These are phyloP conservation scores for Polychaeton citri DNA, from an alignment of 2,329 filamentous ascomycete species.

Conservation along the genomic window DNA sequence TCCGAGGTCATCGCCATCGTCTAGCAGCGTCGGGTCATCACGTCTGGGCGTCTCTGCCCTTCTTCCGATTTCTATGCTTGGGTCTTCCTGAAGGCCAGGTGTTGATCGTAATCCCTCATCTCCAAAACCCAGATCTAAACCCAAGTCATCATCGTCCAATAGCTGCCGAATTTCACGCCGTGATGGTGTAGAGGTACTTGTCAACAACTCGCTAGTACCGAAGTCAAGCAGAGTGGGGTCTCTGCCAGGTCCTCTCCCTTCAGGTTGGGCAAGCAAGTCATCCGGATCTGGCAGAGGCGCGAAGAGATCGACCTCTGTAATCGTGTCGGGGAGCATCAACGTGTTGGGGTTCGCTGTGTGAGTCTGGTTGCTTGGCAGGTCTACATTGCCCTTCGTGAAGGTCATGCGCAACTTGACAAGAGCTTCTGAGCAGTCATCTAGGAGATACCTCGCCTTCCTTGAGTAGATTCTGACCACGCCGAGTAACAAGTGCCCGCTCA, in stretches of 20 bases:
- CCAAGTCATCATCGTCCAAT: constrained; percentile 37
- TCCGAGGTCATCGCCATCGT: constrained; percentile 47
- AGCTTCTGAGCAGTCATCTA: constrained; percentile 96
- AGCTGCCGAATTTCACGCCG: constrained; percentile 9
- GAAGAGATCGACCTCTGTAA: constrained; percentile 86
- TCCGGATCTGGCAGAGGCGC: constrained; percentile 67
- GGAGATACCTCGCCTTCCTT: constrained; percentile 85
- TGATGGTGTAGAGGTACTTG: constrained; percentile 33
- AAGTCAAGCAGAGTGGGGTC: constrained; percentile 40
- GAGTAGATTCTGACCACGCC: constrained; percentile 97
- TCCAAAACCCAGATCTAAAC: constrained; percentile 52
- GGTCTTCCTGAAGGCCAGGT: constrained; percentile 11
- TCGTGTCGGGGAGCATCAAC: constrained; percentile 77
- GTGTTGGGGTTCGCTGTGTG: constrained; percentile 73
- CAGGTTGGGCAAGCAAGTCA: constrained; percentile 48
- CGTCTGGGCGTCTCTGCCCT: constrained; percentile 52
- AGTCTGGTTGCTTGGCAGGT: constrained; percentile 67
- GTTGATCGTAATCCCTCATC: constrained; percentile 23
- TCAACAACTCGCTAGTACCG: constrained; percentile 64
- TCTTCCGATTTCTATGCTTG: constrained; percentile 78
- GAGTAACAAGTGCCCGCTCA: constrained; percentile 86
- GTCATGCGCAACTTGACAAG: constrained; percentile 98
- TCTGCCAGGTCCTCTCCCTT: constrained; percentile 18
- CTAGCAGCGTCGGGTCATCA: constrained; percentile 42
- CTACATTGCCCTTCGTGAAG: constrained; percentile 91